Percentiles rank a stretch among this genome's conserved stretches.
These are phyloP conservation scores for Poa pratensis DNA, from an alignment of 176 grass and related monocot genomes.

Conservation along the genomic window DNA sequence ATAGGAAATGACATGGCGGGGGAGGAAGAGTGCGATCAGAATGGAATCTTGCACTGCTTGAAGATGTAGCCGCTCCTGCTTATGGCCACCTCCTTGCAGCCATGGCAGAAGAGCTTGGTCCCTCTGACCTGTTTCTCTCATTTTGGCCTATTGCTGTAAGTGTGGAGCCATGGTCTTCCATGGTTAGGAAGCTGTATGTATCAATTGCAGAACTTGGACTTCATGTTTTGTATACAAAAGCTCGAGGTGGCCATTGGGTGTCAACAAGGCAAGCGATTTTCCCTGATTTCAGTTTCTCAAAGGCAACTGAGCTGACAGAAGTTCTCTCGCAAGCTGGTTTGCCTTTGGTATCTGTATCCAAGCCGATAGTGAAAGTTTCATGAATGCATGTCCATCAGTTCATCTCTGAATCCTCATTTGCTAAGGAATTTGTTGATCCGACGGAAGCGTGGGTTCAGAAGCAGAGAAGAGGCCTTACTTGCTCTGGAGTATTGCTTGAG, in stretches of 20 bases:
- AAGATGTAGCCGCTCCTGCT: constrained; percentile 91
- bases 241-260: constrained; percentile 93
- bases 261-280: constrained; percentile 94
- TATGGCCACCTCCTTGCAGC: constrained; percentile 83
- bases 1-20: constrained; percentile 96
- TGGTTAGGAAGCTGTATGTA: constrained; percentile 82
- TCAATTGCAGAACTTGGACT: constrained; percentile 80
- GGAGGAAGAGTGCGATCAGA: constrained; percentile 92
- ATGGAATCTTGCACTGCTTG: constrained; percentile 90
- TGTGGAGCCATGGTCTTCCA: constrained; percentile 91
- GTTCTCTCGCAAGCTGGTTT: constrained; percentile 85
- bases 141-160: constrained; percentile 79
- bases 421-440: constrained; percentile 89
- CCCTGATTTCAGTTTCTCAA: constrained; percentile 86
- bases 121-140: constrained; percentile 78
- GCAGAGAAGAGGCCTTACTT: constrained; percentile 79
- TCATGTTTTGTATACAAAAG: constrained; percentile 85
- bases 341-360: constrained; percentile 78
- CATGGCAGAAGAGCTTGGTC: constrained; percentile 81
- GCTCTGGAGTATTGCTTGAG: constrained; percentile 91
- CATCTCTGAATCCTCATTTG: constrained; percentile 90
- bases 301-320: constrained; percentile 73
- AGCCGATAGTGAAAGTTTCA: constrained; percentile 81
- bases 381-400: constrained; percentile 71
- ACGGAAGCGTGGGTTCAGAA: constrained; percentile 73